Evolutionary conservation across 371 early-diverging fungal species (phyloP).

Genomic region (Mucor velutinosus): DNA sequence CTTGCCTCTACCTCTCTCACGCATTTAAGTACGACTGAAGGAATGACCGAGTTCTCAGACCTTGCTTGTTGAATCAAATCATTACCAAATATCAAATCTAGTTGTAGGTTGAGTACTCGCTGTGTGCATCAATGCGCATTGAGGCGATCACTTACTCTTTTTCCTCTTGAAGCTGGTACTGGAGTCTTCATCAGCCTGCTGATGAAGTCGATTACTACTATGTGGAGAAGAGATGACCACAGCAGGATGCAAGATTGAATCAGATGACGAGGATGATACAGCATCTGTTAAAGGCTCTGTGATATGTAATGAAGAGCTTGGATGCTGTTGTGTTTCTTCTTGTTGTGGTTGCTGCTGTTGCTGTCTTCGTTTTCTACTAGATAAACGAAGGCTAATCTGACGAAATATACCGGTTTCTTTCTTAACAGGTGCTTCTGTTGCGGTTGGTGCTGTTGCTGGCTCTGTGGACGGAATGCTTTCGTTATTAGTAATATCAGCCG

Average conservation of each 20-base stretch:
- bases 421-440: background rate
- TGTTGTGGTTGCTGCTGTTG: background rate
- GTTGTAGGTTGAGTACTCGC: background rate
- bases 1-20: slow-evolving; percentile 22
- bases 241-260: slow-evolving; percentile 21
- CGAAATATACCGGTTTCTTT: slow-evolving; percentile 23
- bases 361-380: slow-evolving; percentile 17
- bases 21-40: slow-evolving; percentile 16
- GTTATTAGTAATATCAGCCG: background rate
- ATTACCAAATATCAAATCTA: slow-evolving; percentile 23
- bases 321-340: background rate
- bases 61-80: slow-evolving; percentile 22
- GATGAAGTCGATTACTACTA: background rate
- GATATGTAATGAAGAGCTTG: background rate
- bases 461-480: background rate
- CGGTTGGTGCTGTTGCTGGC: background rate
- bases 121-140: too few relatives aligned
- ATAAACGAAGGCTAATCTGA: slow-evolving; percentile 22
- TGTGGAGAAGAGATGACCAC: slow-evolving; percentile 8
- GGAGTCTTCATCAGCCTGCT: slow-evolving; percentile 1
- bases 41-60: slow-evolving; percentile 16
- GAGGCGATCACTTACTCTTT: background rate
- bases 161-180: background rate
- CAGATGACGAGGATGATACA: slow-evolving; percentile 7
- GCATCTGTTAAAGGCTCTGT: background rate